Percentiles rank a stretch among this genome's conserved stretches.
Conservation (phyloP, 176 grass and related monocot genomes). For the Areca catechu region DNA sequence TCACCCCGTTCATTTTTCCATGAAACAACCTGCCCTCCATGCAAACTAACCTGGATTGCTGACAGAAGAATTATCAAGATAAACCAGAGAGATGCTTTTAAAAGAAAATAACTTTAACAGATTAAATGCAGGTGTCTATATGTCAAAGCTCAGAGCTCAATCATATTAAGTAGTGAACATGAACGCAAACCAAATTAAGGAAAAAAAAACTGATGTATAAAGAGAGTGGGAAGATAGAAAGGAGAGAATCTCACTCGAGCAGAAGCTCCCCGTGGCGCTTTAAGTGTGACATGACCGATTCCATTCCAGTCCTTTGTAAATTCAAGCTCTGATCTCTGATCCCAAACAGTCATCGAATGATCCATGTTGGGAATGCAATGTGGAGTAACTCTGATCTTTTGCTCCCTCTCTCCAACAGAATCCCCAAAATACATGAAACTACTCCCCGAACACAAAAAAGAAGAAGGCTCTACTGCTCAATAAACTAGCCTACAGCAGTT, state of each 20-base stretch:
- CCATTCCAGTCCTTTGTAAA: conserved; percentile 57
- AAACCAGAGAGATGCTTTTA: background rate
- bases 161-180: background rate
- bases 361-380: conserved; percentile 25
- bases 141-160: background rate
- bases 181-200: background rate
- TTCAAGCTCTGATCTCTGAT: conserved; percentile 48
- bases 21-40: conserved; percentile 85
- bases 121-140: background rate
- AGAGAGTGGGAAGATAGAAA: background rate
- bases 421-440: background rate
- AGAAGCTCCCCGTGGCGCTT: conserved; percentile 53
- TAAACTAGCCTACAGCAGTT: background rate
- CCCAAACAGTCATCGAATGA: conserved; percentile 19
- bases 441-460: too few relatives aligned
- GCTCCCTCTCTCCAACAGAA: background rate
- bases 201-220: background rate
- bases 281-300: conserved; percentile 51
- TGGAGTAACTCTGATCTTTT: too few relatives aligned
- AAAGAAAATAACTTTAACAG: background rate
- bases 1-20: conserved; percentile 90
- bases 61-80: conserved; percentile 9
- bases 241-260: conserved; percentile 46
- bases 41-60: conserved; percentile 75
- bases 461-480: too few relatives aligned